Evolutionary conservation across 768 basidiomycete genomes (phyloP).

Genomic region (Collybia nuda): DNA sequence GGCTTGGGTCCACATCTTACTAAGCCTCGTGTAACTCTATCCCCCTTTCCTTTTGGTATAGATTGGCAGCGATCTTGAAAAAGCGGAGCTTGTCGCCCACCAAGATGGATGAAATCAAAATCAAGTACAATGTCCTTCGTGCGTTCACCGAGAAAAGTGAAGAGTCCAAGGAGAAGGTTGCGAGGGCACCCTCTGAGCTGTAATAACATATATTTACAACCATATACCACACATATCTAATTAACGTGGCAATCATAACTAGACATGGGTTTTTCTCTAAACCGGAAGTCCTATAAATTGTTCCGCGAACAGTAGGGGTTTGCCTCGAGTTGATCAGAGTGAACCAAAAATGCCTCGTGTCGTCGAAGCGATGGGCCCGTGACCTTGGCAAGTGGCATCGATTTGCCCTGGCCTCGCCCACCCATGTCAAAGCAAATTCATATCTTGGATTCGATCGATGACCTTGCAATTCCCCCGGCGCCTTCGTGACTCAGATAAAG

Average conservation of each 20-base stretch:
- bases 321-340: constrained; percentile 25
- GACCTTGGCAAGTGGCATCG: constrained; percentile 21
- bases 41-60: constrained; percentile 27
- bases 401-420: constrained; percentile 12
- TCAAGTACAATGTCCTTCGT: constrained; percentile 83
- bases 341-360: not conserved
- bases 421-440: constrained; percentile 2
- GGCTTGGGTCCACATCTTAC: constrained; percentile 6
- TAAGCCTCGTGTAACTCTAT: constrained; percentile 5
- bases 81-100: constrained; percentile 74
- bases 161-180: constrained; percentile 32
- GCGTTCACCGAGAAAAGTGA: constrained; percentile 53
- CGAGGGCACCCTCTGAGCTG: constrained; percentile 42
- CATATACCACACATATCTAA: no score
- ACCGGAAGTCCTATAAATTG: constrained; percentile 9
- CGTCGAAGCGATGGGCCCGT: constrained; percentile 25
- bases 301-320: constrained; percentile 5
- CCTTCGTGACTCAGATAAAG: constrained; percentile 8
- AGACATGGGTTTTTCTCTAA: not conserved
- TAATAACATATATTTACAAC: constrained; percentile 23
- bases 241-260: not conserved
- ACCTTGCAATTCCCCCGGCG: not conserved
- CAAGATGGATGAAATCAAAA: constrained; percentile 92
- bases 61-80: constrained; percentile 71
- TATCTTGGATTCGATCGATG: constrained; percentile 5